A percentile compares a stretch with the other conserved stretches of the same genome.
Conservation (phyloP, 2,329 filamentous ascomycete genomes). For the Calonectria montana region DNA sequence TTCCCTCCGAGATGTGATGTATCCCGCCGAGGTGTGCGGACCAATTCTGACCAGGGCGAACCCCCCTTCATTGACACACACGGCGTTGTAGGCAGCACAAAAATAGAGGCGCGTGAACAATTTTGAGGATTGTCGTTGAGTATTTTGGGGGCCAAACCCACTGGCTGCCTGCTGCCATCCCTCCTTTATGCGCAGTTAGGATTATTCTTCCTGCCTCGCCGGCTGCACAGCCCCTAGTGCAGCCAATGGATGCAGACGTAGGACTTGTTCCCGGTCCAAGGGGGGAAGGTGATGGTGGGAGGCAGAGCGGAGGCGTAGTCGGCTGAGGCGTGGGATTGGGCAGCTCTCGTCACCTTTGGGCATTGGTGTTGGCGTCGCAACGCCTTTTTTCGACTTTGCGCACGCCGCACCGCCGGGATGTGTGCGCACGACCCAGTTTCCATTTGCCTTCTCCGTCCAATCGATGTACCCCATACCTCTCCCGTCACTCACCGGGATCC, state of each 20-base stretch:
- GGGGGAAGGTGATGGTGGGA: constrained; percentile 13
- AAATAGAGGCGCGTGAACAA: constrained; percentile 5
- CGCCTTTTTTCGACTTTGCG: constrained; percentile 41
- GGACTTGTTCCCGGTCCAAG: constrained; percentile 14
- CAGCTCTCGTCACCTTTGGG: constrained; percentile 38
- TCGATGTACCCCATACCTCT: constrained; percentile 29
- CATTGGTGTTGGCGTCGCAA: constrained; percentile 40
- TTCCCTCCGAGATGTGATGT: not conserved
- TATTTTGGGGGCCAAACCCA: constrained; percentile 22
- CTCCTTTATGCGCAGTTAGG: constrained; percentile 6
- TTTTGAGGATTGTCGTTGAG: constrained; percentile 2
- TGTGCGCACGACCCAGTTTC: constrained; percentile 41
- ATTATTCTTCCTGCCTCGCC: constrained; percentile 15
- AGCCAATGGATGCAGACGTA: constrained; percentile 9
- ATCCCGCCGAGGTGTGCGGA: constrained; percentile 12
- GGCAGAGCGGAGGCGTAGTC: constrained; percentile 11
- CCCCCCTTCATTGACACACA: constrained; percentile 10
- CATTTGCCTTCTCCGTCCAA: constrained; percentile 38
- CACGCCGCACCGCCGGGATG: constrained; percentile 38
- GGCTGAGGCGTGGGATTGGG: constrained; percentile 40
- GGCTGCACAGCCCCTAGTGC: constrained; percentile 19
- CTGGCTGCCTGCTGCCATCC: constrained; percentile 18
- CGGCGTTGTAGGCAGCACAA: not conserved
- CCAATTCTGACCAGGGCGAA: constrained; percentile 15
- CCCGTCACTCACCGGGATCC: constrained; percentile 23